Evolutionary conservation across 768 basidiomycete species (phyloP).

Genomic region (Brasilioporus rufonigricans): DNA sequence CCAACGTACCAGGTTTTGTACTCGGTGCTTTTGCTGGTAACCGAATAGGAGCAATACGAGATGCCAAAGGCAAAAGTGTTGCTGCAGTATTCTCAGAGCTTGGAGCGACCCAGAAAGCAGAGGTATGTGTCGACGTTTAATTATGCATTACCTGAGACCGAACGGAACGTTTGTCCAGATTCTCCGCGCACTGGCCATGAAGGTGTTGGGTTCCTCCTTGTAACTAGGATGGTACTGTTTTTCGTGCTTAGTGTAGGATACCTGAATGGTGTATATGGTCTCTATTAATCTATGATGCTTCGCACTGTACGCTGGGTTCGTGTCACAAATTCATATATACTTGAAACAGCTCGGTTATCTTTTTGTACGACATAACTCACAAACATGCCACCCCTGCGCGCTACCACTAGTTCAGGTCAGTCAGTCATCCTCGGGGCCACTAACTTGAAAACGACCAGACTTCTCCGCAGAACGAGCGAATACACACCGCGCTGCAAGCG

Average conservation of each 20-base stretch:
- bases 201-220: slow-evolving; percentile 71
- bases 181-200: slow-evolving; percentile 75
- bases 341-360: not conserved
- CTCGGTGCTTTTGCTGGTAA: slow-evolving; percentile 88
- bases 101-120: slow-evolving; percentile 77
- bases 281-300: not conserved
- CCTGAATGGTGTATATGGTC: not conserved
- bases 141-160: not conserved
- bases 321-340: slow-evolving; percentile 6
- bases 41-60: slow-evolving; percentile 84
- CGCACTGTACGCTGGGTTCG: not conserved
- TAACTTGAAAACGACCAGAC: slow-evolving; percentile 3
- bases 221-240: slow-evolving; percentile 5
- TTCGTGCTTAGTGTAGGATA: slow-evolving; percentile 9
- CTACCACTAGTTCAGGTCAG: slow-evolving; percentile 17
- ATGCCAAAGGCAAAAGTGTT: slow-evolving; percentile 93
- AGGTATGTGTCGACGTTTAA: slow-evolving; percentile 49
- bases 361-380: not conserved
- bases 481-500: slow-evolving; percentile 13
- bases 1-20: slow-evolving; percentile 83
- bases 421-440: not conserved
- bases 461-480: slow-evolving; percentile 13
- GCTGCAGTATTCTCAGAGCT: slow-evolving; percentile 83
- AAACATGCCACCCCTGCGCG: slow-evolving; percentile 10
- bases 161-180: slow-evolving; percentile 46